Conservation (phyloP, 139 green algal genomes). For the Closterium sp. region DNA sequence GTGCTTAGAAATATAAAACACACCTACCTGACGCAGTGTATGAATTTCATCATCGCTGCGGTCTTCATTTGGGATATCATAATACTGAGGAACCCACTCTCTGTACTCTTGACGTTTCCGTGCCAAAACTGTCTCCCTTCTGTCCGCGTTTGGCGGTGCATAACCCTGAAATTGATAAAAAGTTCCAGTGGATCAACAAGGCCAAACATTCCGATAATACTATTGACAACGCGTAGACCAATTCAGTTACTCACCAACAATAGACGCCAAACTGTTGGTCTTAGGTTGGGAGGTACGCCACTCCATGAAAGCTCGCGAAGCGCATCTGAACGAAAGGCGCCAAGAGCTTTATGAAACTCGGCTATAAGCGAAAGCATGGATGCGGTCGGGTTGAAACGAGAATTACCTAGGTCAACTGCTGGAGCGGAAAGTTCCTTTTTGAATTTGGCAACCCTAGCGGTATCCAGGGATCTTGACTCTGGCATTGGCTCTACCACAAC, state of each 20-base stretch:
- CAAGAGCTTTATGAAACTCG: neutral
- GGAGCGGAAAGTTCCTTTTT: slow-evolving; percentile 38
- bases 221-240: slow-evolving; percentile 10
- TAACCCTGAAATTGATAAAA: slow-evolving; percentile 67
- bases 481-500: neutral
- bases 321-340: slow-evolving; percentile 40
- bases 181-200: neutral
- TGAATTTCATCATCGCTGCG: slow-evolving; percentile 77
- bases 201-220: neutral
- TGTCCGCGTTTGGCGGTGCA: slow-evolving; percentile 71
- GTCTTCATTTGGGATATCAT: slow-evolving; percentile 68
- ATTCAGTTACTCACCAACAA: slow-evolving; percentile 63
- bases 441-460: slow-evolving; percentile 27
- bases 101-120: slow-evolving; percentile 85
- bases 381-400: neutral
- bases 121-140: slow-evolving; percentile 64
- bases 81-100: slow-evolving; percentile 80
- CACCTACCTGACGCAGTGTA: slow-evolving; percentile 75
- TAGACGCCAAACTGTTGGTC: slow-evolving; percentile 84
- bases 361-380: neutral
- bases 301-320: slow-evolving; percentile 87
- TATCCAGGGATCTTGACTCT: slow-evolving; percentile 12
- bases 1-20: neutral
- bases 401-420: slow-evolving; percentile 36
- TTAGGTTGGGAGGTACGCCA: slow-evolving; percentile 75